These are phyloP conservation scores for Ruellia speciosa DNA, from an alignment of 305 asterid genomes.

Conservation along the genomic window DNA sequence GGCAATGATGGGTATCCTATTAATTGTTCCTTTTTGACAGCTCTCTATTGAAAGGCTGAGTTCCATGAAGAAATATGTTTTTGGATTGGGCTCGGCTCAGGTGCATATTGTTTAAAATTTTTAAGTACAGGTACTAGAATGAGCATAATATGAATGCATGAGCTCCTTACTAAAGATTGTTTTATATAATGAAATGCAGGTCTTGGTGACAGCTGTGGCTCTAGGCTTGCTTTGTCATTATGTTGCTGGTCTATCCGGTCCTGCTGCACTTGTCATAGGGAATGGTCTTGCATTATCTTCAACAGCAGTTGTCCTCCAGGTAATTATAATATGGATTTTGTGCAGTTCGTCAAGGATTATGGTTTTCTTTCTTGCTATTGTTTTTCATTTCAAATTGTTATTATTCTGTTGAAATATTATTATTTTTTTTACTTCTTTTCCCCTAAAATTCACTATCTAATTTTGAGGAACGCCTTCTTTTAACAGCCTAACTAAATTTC, in stretches of 20 bases:
- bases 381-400: neutral
- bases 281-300: conserved; percentile 99
- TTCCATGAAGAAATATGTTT: conserved; percentile 99
- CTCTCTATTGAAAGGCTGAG: conserved; percentile 97
- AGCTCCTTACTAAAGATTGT: neutral
- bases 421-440: neutral
- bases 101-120: conserved; percentile 31
- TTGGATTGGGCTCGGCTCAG: conserved; percentile 98
- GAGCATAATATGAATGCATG: conserved; percentile 9
- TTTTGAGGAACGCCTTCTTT: no score
- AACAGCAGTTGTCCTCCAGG: conserved; percentile 99
- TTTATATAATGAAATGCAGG: conserved; percentile 36
- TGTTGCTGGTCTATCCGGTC: conserved; percentile 78
- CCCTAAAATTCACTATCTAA: no score
- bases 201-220: conserved; percentile 78
- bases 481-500: neutral
- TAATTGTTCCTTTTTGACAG: conserved; percentile 36
- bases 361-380: neutral
- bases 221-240: conserved; percentile 70
- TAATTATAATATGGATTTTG: conserved; percentile 19
- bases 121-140: neutral
- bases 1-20: conserved; percentile 4
- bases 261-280: conserved; percentile 96
- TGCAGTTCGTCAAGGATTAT: neutral
- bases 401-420: neutral